phyloP scores from a whole-genome alignment of 148 eudicot species.

The Cornus suecica region DNA sequence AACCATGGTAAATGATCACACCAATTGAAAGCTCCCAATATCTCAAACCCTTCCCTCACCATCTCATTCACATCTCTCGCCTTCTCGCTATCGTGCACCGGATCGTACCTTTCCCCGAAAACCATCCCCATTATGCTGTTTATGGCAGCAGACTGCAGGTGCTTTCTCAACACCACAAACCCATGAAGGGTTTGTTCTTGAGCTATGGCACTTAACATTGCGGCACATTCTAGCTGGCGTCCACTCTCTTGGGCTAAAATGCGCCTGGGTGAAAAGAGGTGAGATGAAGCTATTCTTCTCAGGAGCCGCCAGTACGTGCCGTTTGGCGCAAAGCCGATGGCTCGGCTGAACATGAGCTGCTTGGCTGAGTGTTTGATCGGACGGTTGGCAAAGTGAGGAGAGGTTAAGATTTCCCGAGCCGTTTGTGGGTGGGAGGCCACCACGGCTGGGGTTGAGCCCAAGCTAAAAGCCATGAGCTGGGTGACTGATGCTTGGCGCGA shows the following conservation, averaged over 20 bases:
- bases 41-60: constrained; percentile 64
- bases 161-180: constrained; percentile 33
- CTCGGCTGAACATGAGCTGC: constrained; percentile 63
- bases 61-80: constrained; percentile 47
- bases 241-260: constrained; percentile 42
- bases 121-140: constrained; percentile 56
- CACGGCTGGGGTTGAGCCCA: constrained; percentile 47
- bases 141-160: constrained; percentile 47
- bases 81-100: constrained; percentile 15
- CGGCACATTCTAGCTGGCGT: constrained; percentile 41
- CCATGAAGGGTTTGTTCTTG: constrained; percentile 35
- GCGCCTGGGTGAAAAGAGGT: constrained; percentile 52
- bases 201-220: constrained; percentile 32
- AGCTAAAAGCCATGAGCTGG: constrained; percentile 63
- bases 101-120: constrained; percentile 44
- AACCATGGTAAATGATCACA: constrained; percentile 60
- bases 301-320: constrained; percentile 65
- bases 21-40: constrained; percentile 69
- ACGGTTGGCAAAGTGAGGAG: constrained; percentile 56
- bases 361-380: constrained; percentile 66
- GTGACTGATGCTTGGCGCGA: constrained; percentile 16
- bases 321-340: constrained; percentile 71
- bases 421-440: constrained; percentile 46
- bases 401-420: constrained; percentile 56
- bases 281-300: constrained; percentile 49